phyloP scores from a whole-genome alignment of 1,139 yeast genomes.

The Chernovozyma sophiae-reginae region DNA sequence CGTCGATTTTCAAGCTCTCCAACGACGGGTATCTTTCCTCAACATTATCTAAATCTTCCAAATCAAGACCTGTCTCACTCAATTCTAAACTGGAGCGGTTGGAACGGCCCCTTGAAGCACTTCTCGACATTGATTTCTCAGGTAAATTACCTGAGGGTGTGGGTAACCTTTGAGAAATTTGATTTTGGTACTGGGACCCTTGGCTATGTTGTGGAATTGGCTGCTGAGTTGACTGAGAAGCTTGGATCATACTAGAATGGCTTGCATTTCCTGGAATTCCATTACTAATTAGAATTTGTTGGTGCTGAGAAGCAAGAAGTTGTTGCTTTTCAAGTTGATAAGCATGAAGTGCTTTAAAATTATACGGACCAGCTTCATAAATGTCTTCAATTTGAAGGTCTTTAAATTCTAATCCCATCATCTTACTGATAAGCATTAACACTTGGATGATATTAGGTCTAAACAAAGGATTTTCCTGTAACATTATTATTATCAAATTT shows the following conservation, averaged over 20 bases:
- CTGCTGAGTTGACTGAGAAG: background rate
- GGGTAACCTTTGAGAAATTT: background rate
- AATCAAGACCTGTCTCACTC: conserved; percentile 13
- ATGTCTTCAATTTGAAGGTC: conserved; percentile 32
- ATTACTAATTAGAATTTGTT: background rate
- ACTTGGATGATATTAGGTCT: conserved; percentile 86
- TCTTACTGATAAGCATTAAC: conserved; percentile 31
- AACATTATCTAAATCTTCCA: conserved; percentile 36
- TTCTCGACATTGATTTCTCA: background rate
- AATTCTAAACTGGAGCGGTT: background rate
- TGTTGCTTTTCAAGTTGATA: conserved; percentile 17
- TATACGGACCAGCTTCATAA: conserved; percentile 36
- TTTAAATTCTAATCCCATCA: conserved; percentile 28
- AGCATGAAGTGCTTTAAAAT: conserved; percentile 44
- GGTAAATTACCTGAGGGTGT: background rate
- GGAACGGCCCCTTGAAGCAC: background rate
- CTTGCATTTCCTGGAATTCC: conserved; percentile 6
- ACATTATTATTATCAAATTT: conserved; percentile 72
- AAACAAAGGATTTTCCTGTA: conserved; percentile 72
- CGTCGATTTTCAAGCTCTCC: conserved; percentile 15
- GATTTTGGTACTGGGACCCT: conserved; percentile 1
- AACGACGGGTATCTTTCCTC: conserved; percentile 44
- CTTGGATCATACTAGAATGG: background rate
- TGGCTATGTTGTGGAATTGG: background rate
- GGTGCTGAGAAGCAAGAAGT: conserved; percentile 7